phyloP scores from a whole-genome alignment of 352 stramenopile genomes.

The Globisporangium paddicum region DNA sequence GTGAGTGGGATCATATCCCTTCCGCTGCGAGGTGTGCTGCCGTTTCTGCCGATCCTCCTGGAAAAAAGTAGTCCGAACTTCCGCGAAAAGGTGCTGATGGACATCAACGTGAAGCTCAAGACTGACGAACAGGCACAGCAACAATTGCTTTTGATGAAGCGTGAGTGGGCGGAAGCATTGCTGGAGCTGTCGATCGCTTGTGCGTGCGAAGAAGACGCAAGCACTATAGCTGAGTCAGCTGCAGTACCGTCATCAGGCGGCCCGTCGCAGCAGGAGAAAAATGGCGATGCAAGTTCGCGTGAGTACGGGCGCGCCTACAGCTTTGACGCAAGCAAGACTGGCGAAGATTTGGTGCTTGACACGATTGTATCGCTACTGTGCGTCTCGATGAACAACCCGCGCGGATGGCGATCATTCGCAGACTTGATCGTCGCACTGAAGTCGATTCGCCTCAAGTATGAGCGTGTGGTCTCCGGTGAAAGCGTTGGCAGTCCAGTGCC shows the following conservation, averaged over 20 bases:
- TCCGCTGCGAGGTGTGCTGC: constrained; percentile 59
- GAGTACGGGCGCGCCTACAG: constrained; percentile 43
- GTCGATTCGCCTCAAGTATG: constrained; percentile 62
- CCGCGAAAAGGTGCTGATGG: constrained; percentile 81
- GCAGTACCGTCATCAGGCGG: background rate
- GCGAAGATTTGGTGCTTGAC: constrained; percentile 79
- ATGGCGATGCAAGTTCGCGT: background rate
- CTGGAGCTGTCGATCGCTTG: constrained; percentile 69
- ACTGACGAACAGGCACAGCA: constrained; percentile 67
- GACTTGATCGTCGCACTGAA: constrained; percentile 63
- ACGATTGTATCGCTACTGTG: constrained; percentile 80
- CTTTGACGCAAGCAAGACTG: constrained; percentile 62
- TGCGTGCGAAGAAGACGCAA: constrained; percentile 21
- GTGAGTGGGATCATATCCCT: constrained; percentile 56
- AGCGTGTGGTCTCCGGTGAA: constrained; percentile 4
- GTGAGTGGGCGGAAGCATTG: constrained; percentile 68
- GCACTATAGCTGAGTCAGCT: background rate
- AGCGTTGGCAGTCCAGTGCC: background rate
- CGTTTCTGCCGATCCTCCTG: constrained; percentile 68
- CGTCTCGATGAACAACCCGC: constrained; percentile 55
- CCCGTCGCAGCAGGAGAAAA: background rate
- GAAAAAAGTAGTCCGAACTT: constrained; percentile 40
- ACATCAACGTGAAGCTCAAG: constrained; percentile 86
- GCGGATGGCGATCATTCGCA: constrained; percentile 61
- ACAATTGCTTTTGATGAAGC: constrained; percentile 69